These are phyloP conservation scores for Schizosaccharomyces octosporus DNA, from an alignment of 805 yeast genomes.

Conservation along the genomic window DNA sequence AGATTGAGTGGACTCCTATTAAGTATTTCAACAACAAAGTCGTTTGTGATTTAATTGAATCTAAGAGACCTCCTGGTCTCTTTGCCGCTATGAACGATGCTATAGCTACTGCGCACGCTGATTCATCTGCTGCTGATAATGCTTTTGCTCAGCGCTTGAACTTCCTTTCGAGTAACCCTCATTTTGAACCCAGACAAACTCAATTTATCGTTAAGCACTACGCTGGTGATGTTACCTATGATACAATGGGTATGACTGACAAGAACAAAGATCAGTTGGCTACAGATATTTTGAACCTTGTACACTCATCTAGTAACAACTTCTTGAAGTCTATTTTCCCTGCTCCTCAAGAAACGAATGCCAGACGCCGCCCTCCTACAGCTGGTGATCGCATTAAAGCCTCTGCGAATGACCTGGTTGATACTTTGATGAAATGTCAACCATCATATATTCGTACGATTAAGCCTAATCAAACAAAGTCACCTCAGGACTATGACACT, in stretches of 20 bases:
- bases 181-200: slow-evolving; percentile 67
- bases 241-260: slow-evolving; percentile 73
- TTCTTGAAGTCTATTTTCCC: slow-evolving; percentile 43
- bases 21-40: slow-evolving; percentile 87
- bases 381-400: slow-evolving; percentile 84
- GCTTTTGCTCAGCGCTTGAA: slow-evolving; percentile 80
- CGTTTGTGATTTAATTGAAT: slow-evolving; percentile 89
- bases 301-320: slow-evolving; percentile 42
- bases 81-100: slow-evolving; percentile 94
- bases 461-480: slow-evolving; percentile 83
- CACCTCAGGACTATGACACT: slow-evolving; percentile 71
- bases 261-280: slow-evolving; percentile 87
- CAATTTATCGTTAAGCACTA: slow-evolving; percentile 85
- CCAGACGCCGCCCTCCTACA: slow-evolving; percentile 72
- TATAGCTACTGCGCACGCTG: slow-evolving; percentile 95
- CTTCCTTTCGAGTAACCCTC: slow-evolving; percentile 56
- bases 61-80: slow-evolving; percentile 81
- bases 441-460: slow-evolving; percentile 95
- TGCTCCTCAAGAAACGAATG: slow-evolving; percentile 35
- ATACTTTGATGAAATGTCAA: slow-evolving; percentile 66
- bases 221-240: slow-evolving; percentile 95
- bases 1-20: slow-evolving; percentile 92
- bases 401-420: slow-evolving; percentile 75
- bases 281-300: slow-evolving; percentile 61
- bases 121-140: slow-evolving; percentile 86